Base-by-base conservation (phyloP, 2,329 filamentous ascomycete genomes). In the Apiospora pterosperma region DNA sequence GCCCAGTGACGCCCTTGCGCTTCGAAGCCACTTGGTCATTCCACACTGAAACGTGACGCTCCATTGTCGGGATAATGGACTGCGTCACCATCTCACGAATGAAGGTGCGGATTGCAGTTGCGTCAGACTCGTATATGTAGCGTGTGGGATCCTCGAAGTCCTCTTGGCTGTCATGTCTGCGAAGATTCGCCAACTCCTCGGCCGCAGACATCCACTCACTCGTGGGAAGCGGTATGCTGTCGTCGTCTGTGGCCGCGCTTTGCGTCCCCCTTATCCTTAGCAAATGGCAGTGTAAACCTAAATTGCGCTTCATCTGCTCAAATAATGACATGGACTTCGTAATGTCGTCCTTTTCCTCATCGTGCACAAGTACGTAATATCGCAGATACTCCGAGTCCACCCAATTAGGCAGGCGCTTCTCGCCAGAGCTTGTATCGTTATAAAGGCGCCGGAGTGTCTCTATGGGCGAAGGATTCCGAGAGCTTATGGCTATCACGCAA, bases 221-320 rank as follows among this genome's bases (percentile, higher is more conserved):
- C 25, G 88, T 85, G 1, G 95, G 92, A 25, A 97, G 83, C 62
- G 89, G 87, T 71, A 93, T 87, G 72, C 92, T 95, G 74, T 98
- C 95, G 75, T 97, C 94, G 76, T 98, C 96, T 1, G 93, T 94
- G 67, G 94, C 88, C 39, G 92, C 90, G 76, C 93, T 95, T 74
- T 93, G 91, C 41, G 88, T 91, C 72, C 92, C 96, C 70, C 95
- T 87, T 61, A 99, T 81, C 68, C 96, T 85, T 38, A 99, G 82
- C 12, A 99, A 83, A 78, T 99, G 96, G 75, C 96, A 99, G 77
- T 99, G 94, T 59, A 98, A 82, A 1, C 96, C 96, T 68, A 99
- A 92, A 78, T 97, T 93, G n/a, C 96, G 89, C 79, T 98, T 99
- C 96, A 99, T 99, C 77, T 97, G 93, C 71, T 99, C 96, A 77